Conservation (phyloP, 345 rosid genomes). For the Pugionium dolabratum region DNA sequence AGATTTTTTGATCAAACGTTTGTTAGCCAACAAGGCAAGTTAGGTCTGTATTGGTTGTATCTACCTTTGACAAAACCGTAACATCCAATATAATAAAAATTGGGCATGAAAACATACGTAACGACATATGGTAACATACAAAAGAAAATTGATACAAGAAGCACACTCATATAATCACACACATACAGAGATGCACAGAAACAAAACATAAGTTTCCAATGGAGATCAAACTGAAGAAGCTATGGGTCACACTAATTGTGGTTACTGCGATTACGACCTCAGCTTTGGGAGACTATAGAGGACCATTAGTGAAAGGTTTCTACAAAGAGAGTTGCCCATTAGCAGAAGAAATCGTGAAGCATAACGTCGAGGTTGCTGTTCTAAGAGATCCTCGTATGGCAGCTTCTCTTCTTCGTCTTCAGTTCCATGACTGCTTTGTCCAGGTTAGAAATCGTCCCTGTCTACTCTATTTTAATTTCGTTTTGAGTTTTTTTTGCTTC, state of each 20-base stretch:
- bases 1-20: neutral
- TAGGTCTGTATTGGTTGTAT: constrained; percentile 39
- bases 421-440: constrained; percentile 87
- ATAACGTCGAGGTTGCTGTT: constrained; percentile 56
- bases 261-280: constrained; percentile 33
- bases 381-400: constrained; percentile 76
- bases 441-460: constrained; percentile 44
- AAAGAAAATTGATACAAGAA: neutral
- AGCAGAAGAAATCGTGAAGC: constrained; percentile 65
- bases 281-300: constrained; percentile 37
- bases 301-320: constrained; percentile 49
- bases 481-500: neutral
- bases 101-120: constrained; percentile 36
- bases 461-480: neutral
- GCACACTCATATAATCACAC: constrained; percentile 24
- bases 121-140: constrained; percentile 34
- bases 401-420: constrained; percentile 77
- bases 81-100: constrained; percentile 1
- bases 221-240: constrained; percentile 33
- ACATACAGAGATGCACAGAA: constrained; percentile 11
- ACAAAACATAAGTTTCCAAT: constrained; percentile 28
- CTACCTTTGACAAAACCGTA: constrained; percentile 36
- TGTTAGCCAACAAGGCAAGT: constrained; percentile 11
- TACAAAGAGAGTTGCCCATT: constrained; percentile 77
- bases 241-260: constrained; percentile 18